phyloP scores from a whole-genome alignment of 2,329 filamentous ascomycete species.

The Aspergillus sp. region DNA sequence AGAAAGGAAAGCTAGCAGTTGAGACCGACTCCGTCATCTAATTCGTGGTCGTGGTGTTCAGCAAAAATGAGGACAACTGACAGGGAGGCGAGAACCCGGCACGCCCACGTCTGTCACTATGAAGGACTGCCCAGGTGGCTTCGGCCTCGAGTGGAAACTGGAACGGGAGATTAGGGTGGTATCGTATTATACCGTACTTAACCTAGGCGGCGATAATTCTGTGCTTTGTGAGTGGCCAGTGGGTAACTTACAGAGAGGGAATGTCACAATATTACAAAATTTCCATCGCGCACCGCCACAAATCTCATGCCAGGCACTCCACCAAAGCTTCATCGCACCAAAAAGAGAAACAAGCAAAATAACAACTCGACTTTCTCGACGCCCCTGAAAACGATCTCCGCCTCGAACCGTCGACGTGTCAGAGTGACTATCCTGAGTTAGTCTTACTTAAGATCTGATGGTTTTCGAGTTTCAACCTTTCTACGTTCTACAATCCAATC shows the following conservation, averaged over 20 bases:
- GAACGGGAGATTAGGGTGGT: slow-evolving; percentile 1
- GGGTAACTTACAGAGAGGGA: neutral
- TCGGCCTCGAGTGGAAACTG: neutral
- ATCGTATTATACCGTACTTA: neutral
- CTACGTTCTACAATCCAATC: neutral
- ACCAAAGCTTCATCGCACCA: slow-evolving; percentile 17
- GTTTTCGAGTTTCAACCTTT: neutral
- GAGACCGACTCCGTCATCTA: slow-evolving; percentile 10
- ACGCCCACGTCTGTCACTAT: slow-evolving; percentile 5
- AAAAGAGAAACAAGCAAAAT: neutral
- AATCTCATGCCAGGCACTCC: slow-evolving; percentile 14
- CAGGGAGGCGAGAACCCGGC: slow-evolving; percentile 1
- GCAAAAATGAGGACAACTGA: slow-evolving; percentile 6
- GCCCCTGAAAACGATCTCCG: slow-evolving; percentile 20
- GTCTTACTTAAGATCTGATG: no score
- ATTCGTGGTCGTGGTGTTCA: slow-evolving; percentile 3
- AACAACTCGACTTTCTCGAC: slow-evolving; percentile 3
- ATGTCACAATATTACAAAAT: slow-evolving; percentile 6
- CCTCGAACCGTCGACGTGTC: neutral
- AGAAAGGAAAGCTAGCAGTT: slow-evolving; percentile 5
- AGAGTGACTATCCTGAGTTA: neutral
- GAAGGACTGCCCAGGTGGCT: neutral
- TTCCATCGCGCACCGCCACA: slow-evolving; percentile 21
- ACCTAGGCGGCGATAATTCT: neutral
- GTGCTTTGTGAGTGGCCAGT: neutral